Percentiles rank a stretch among this genome's conserved stretches.
Conservation (phyloP, 176 grass and related monocot genomes). For the Triticum aestivum region DNA sequence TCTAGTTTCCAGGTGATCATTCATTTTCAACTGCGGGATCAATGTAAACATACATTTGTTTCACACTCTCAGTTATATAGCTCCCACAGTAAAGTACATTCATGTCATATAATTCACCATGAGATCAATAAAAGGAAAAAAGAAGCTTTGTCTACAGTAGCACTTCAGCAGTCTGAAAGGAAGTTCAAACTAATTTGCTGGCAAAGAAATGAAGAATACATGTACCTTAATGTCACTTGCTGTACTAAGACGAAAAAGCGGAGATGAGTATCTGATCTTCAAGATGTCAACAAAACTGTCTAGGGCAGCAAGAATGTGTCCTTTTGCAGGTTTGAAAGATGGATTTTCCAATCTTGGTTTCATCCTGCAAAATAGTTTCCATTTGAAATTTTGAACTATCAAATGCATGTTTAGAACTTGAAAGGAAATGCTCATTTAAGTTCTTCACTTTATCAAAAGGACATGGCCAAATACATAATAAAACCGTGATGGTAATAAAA, state of each 20-base stretch:
- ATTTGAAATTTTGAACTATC: conserved; percentile 1
- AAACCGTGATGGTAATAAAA: background rate
- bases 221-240: conserved; percentile 64
- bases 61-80: background rate
- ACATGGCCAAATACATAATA: background rate
- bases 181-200: conserved; percentile 9
- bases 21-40: background rate
- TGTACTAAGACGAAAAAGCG: conserved; percentile 66
- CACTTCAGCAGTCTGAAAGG: background rate
- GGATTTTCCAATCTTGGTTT: conserved; percentile 78
- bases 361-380: conserved; percentile 52
- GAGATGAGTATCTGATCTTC: conserved; percentile 89
- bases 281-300: conserved; percentile 59
- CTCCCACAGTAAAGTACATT: background rate
- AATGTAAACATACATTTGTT: background rate
- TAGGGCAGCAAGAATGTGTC: conserved; percentile 61
- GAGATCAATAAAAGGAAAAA: background rate
- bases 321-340: conserved; percentile 70
- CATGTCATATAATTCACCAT: background rate
- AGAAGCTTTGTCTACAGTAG: background rate
- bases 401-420: background rate
- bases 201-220: conserved; percentile 4
- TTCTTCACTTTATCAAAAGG: background rate
- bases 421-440: background rate
- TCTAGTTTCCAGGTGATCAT: background rate